A percentile compares a stretch with the other conserved stretches of the same genome.
Conservation (phyloP, 2,329 filamentous ascomycete species). For the Sarocladium strictum region DNA sequence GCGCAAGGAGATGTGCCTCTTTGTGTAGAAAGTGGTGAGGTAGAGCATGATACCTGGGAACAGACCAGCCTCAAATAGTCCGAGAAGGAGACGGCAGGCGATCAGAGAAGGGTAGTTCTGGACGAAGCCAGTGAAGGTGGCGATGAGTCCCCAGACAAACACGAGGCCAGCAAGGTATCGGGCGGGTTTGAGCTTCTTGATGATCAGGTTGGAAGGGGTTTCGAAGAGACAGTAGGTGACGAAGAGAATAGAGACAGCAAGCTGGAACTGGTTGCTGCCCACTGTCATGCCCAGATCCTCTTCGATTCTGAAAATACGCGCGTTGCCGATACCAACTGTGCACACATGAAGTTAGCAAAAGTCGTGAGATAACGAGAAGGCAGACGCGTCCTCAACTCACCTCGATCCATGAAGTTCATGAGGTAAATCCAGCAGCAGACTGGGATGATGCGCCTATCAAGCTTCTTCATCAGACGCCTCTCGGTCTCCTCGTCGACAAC, state of each 20-base stretch:
- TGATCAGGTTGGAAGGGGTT: slow-evolving; percentile 33
- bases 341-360: not conserved
- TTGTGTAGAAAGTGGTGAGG: slow-evolving; percentile 14
- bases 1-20: slow-evolving; percentile 12
- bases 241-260: slow-evolving; percentile 38
- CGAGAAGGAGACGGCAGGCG: slow-evolving; percentile 51
- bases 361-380: not conserved
- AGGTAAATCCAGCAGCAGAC: slow-evolving; percentile 27
- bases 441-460: slow-evolving; percentile 26
- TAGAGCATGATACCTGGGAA: slow-evolving; percentile 55
- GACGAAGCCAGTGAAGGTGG: slow-evolving; percentile 50
- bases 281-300: slow-evolving; percentile 46
- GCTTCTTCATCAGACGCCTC: slow-evolving; percentile 20
- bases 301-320: slow-evolving; percentile 50
- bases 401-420: slow-evolving; percentile 31
- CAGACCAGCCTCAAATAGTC: slow-evolving; percentile 52
- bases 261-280: slow-evolving; percentile 51
- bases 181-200: slow-evolving; percentile 32
- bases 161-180: slow-evolving; percentile 40
- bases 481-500: slow-evolving; percentile 18
- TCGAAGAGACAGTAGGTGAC: slow-evolving; percentile 34
- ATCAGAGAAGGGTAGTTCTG: slow-evolving; percentile 49
- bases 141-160: slow-evolving; percentile 45
- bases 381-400: slow-evolving; percentile 12
- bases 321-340: slow-evolving; percentile 47